Base-by-base conservation (phyloP, 2,329 filamentous ascomycete genomes). In the Alternaria hordeiaustralica region DNA sequence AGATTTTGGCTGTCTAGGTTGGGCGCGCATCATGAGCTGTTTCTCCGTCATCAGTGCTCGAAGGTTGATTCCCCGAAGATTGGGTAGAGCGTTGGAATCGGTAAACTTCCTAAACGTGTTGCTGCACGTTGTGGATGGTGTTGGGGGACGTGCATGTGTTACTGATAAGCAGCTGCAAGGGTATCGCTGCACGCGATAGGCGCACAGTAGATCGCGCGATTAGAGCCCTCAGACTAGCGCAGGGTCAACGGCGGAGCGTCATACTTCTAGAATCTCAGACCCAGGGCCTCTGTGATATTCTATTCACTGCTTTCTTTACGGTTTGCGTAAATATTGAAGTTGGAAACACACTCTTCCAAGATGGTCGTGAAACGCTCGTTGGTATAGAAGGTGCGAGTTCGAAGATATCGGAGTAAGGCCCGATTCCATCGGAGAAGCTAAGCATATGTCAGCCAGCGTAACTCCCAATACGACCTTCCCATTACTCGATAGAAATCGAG, bases 401-500 rank as follows among this genome's bases (percentile, higher is more conserved):
- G 43, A 47, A 15, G 43, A 12, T 15, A 44, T 26, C 55, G 55
- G 55, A 62, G 49, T 20, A 33, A 33, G 43, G 36, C 43, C 56
- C 43, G 60, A 60, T 47, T 25, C 54, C 58, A 47, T 55, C 55
- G 49, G 55, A 54, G 50, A 53, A 58, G 60, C 60, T 69, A 67
- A 69, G 72, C 73, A 73, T 63, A 63, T 63, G 70, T 71, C 70
- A 75, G 71, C 67, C 64, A 65, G 67, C 71, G 67, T 71, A 70
- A 64, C 30, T 72, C 66, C 69, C 64, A 71, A 71, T 67, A 69
- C 66, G 64, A 58, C 58, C 65, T 55, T 20, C 55, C 26, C 23
- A 74, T 78, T 78, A 78, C 75, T 78, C 76, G 73, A 78, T 76
- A 60, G 55, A 54, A 50, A 77, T 79, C 75, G 75, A 78, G 74